phyloP scores from a whole-genome alignment of 2,329 filamentous ascomycete genomes.

The Epichloe sibirici region DNA sequence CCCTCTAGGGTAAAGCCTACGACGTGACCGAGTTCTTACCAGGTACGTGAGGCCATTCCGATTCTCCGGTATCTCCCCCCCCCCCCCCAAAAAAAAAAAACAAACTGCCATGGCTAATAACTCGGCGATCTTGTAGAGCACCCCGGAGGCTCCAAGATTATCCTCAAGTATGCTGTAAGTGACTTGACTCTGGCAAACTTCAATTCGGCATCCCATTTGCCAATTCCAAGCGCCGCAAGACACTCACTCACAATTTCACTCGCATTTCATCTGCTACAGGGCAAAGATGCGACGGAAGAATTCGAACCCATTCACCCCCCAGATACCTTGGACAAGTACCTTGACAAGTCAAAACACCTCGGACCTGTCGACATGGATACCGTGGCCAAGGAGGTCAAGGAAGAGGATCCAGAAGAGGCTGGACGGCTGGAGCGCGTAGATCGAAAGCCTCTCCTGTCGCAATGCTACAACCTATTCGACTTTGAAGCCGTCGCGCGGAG shows the following conservation, averaged over 20 bases:
- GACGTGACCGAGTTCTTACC: constrained; percentile 86
- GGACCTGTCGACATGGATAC: constrained; percentile 83
- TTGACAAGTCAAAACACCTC: constrained; percentile 74
- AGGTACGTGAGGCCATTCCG: constrained; percentile 30
- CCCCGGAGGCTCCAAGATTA: constrained; percentile 82
- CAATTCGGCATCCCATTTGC: neutral
- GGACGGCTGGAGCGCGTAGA: constrained; percentile 63
- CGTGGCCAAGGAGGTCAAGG: constrained; percentile 58
- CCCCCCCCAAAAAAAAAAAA: too few relatives aligned
- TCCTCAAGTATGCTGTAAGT: constrained; percentile 76
- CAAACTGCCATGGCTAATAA: neutral
- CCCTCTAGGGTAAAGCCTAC: constrained; percentile 59
- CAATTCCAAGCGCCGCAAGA: too few relatives aligned
- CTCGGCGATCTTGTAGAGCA: constrained; percentile 44
- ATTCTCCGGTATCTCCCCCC: neutral
- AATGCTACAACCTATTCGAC: constrained; percentile 90
- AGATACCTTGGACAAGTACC: constrained; percentile 76
- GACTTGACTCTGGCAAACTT: neutral
- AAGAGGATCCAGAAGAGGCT: constrained; percentile 46
- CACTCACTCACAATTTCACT: too few relatives aligned
- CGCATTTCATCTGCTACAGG: constrained; percentile 25
- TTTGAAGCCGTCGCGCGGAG: constrained; percentile 86
- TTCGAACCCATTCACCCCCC: constrained; percentile 88
- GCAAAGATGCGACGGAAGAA: constrained; percentile 86
- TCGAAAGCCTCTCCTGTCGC: constrained; percentile 66